phyloP scores from a whole-genome alignment of 495 filamentous ascomycete genomes.

The Annulohypoxylon moriforme region DNA sequence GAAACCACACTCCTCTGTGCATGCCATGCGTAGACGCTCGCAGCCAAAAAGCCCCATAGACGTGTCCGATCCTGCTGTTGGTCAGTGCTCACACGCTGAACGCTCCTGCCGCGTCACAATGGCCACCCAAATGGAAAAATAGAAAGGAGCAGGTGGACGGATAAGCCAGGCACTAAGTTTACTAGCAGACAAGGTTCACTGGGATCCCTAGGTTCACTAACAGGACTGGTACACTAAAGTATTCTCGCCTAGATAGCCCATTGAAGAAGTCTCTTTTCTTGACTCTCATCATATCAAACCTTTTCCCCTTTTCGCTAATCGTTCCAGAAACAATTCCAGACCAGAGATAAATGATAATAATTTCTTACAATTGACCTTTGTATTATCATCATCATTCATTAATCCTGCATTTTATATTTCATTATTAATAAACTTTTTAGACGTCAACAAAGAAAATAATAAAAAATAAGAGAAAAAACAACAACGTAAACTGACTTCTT shows the following conservation, averaged over 20 bases:
- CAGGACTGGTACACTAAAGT: conserved; percentile 1
- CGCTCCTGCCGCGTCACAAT: conserved; percentile 43
- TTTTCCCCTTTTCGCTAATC: conserved; percentile 26
- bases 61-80: not conserved
- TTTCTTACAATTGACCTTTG: conserved; percentile 8
- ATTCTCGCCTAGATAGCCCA: not conserved
- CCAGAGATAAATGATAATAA: not conserved
- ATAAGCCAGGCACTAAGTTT: conserved; percentile 1
- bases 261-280: conserved; percentile 13
- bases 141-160: conserved; percentile 15
- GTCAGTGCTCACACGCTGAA: conserved; percentile 5
- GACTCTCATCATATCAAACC: conserved; percentile 11
- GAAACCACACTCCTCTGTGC: not conserved
- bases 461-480: not conserved
- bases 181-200: not conserved
- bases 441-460: not conserved
- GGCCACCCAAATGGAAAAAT: conserved; percentile 32
- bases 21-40: not conserved
- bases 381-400: not conserved
- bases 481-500: not conserved
- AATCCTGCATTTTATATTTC: not conserved
- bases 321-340: conserved; percentile 6
- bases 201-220: conserved; percentile 4
- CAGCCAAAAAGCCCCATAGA: not conserved
- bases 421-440: conserved; percentile 4